Conservation (phyloP, 169 alveolate genomes). For the Cryptosporidium baileyi region DNA sequence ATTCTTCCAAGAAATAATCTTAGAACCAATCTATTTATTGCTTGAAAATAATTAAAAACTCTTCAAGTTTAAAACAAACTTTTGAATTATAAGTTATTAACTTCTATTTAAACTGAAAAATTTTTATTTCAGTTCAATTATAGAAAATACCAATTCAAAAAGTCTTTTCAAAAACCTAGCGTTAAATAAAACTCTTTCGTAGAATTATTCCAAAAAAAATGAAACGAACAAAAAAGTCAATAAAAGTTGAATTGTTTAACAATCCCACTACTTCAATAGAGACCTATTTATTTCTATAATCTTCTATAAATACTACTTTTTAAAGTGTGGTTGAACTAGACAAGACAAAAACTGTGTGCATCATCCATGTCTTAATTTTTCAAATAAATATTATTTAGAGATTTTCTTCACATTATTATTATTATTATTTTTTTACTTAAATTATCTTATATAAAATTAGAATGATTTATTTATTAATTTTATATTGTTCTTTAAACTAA, state of each 20-base stretch:
- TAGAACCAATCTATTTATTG: too few species aligned
- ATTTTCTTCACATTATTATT: neutral
- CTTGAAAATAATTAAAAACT: too few species aligned
- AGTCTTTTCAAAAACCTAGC: too few species aligned
- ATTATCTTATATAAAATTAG: neutral
- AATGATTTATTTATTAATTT: neutral
- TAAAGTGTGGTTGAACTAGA: slow-evolving; percentile 60
- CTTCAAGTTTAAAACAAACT: too few species aligned
- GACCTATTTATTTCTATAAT: neutral
- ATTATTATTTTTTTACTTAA: neutral
- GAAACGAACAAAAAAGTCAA: neutral
- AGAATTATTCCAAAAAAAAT: neutral
- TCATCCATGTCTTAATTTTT: slow-evolving; percentile 38
- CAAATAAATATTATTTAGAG: neutral
- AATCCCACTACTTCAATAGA: slow-evolving; percentile 11
- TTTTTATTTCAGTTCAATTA: too few species aligned
- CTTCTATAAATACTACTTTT: neutral
- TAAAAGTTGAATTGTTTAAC: neutral
- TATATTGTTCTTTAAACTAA: neutral
- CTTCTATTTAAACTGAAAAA: too few species aligned
- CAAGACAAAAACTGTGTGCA: slow-evolving; percentile 72
- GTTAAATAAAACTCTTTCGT: too few species aligned
- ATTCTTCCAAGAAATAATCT: too few species aligned
- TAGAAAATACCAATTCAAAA: too few species aligned
- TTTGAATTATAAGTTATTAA: too few species aligned